These are phyloP conservation scores for Candida pseudofarinosa DNA, from an alignment of 805 yeast genomes.

Conservation along the genomic window DNA sequence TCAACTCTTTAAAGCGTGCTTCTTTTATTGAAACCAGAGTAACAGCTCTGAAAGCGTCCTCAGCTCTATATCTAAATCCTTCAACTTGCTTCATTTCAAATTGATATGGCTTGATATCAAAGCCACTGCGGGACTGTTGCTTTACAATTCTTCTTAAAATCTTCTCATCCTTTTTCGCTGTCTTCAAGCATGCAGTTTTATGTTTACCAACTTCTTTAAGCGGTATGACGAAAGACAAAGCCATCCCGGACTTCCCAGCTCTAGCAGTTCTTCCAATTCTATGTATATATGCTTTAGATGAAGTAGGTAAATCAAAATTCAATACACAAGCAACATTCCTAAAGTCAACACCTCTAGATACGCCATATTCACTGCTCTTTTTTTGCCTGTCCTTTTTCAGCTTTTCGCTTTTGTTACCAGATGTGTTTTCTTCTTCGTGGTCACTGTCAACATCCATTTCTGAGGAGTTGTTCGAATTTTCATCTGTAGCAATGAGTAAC, in stretches of 20 bases:
- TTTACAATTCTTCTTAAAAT: constrained; percentile 70
- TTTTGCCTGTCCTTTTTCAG: constrained; percentile 17
- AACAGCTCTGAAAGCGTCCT: constrained; percentile 94
- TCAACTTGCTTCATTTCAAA: constrained; percentile 91
- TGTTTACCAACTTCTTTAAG: constrained; percentile 83
- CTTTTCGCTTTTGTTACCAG: constrained; percentile 9
- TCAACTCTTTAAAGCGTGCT: constrained; percentile 86
- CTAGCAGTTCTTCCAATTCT: constrained; percentile 97
- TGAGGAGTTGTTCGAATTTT: constrained; percentile 56
- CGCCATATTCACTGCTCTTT: constrained; percentile 81
- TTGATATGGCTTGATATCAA: constrained; percentile 78
- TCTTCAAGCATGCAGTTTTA: constrained; percentile 65
- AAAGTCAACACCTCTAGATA: constrained; percentile 95
- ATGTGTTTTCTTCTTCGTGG: constrained; percentile 13
- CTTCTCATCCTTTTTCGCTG: constrained; percentile 83
- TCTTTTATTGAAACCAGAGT: constrained; percentile 87
- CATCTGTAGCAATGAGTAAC: constrained; percentile 92
- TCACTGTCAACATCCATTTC: constrained; percentile 32
- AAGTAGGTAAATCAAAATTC: constrained; percentile 89
- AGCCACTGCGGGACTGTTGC: constrained; percentile 71
- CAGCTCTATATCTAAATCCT: constrained; percentile 93
- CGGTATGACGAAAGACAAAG: constrained; percentile 88
- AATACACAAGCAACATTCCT: constrained; percentile 93
- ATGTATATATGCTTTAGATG: constrained; percentile 86
- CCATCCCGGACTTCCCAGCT: constrained; percentile 93